phyloP scores from a whole-genome alignment of 257 asterid species.

The Rehmannia glutinosa region DNA sequence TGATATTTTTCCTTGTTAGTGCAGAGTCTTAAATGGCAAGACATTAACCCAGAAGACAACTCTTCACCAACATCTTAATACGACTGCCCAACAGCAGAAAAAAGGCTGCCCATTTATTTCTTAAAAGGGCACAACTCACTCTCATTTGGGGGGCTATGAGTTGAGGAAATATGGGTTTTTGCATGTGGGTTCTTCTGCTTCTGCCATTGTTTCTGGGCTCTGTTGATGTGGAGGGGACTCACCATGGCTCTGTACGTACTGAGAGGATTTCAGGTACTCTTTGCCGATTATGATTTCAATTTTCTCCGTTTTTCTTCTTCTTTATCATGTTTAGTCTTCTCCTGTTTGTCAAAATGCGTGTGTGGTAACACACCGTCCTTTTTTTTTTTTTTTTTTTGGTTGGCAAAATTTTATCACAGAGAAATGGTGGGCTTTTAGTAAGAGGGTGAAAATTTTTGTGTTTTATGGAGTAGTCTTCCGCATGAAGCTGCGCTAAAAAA shows the following conservation, averaged over 20 bases:
- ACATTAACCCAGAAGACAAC: conserved; percentile 19
- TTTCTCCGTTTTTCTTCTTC: background rate
- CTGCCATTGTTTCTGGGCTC: conserved; percentile 16
- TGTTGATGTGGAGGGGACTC: conserved; percentile 21
- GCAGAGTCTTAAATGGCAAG: conserved; percentile 36
- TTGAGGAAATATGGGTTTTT: conserved; percentile 8
- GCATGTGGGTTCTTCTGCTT: conserved; percentile 18
- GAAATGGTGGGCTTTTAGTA: background rate
- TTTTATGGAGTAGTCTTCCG: background rate
- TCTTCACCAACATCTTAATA: conserved; percentile 37
- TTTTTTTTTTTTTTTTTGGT: background rate
- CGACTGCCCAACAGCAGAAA: too few species aligned
- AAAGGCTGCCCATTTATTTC: conserved; percentile 5
- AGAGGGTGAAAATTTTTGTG: background rate
- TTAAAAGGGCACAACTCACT: too few species aligned
- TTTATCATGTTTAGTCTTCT: background rate
- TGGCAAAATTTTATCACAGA: background rate
- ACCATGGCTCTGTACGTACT: conserved; percentile 28
- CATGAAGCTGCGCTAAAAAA: background rate
- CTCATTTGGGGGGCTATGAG: background rate
- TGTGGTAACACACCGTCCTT: background rate
- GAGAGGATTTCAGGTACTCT: conserved; percentile 42
- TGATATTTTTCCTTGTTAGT: conserved; percentile 10
- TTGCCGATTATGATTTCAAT: background rate
- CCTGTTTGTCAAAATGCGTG: conserved; percentile 12